Evolutionary conservation across 2,329 filamentous ascomycete species (phyloP), one percentile per base, ranked within the genome.

Genomic region (Penicillium sp.): DNA sequence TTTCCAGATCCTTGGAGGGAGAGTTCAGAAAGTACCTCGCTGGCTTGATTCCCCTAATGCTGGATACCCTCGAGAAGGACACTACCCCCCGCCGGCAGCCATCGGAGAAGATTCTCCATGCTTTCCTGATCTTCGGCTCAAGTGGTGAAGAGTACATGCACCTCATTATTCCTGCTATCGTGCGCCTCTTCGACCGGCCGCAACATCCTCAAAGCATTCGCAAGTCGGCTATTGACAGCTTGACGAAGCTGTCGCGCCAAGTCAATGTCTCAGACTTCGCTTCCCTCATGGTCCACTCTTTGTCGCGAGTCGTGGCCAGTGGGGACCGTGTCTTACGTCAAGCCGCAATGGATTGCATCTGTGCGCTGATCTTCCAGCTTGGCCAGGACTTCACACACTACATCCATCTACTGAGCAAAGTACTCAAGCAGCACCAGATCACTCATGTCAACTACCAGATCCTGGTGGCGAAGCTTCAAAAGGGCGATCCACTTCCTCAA

Each of bases 91-190:
- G 91, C 70, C 85, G 92, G n/a, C 84, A 86, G 14, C 90, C 92
- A 2, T 96, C 93, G 0, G 92, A 97, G 73, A 89, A 90, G 67
- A 93, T 99, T 4, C 82, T 99, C 25, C 95, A 98, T 73, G 93
- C 94, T 0, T 96, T 99, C 75, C 80, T 99, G 31, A 91, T 99
- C 0, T 99, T 99, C 73, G 96, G 96, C 1, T 89, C 93, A 0
- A 98, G 93, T 71, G 91, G 90, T 11, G 95, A 99, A 74, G 95
- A 99, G 74, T 99, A 99, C 75, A 99, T 99, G 95, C 95, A 99
- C 74, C 83, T 99, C 54, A 98, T 99, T 66, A 91, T 99, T 54
- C 95, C 95, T 0, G 92, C 96, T 38, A 92, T 99, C 70, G 93
- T 99, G 8, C 88, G 90, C 47, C 90, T 96, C 51, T 98, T 99